Percentiles rank a stretch among this genome's conserved stretches.
These are phyloP conservation scores for Phytopythium cucurbitacearum DNA, from an alignment of 352 stramenopile species.

Conservation along the genomic window DNA sequence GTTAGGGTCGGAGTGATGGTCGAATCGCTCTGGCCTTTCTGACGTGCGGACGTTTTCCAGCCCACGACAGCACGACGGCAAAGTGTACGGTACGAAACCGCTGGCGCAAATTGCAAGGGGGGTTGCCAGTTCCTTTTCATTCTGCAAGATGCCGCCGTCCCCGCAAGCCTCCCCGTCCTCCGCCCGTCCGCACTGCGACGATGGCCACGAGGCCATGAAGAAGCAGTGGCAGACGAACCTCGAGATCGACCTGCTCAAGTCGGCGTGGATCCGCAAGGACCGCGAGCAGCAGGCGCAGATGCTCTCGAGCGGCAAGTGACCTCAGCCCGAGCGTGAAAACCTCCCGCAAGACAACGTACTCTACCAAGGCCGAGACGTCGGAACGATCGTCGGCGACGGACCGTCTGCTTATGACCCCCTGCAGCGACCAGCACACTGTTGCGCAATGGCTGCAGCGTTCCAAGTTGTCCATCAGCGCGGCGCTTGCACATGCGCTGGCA, in stretches of 20 bases:
- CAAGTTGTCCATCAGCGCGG: no score
- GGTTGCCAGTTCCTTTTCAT: background rate
- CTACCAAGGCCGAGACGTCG: no score
- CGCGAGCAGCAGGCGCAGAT: conserved; percentile 19
- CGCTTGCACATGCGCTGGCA: no score
- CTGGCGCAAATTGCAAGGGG: background rate
- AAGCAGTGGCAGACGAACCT: conserved; percentile 64
- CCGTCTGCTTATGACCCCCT: no score
- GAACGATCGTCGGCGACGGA: no score
- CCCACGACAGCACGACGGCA: background rate
- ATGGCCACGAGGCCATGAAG: conserved; percentile 14
- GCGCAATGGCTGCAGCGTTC: no score
- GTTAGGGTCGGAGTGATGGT: no score
- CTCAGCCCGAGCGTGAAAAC: no score
- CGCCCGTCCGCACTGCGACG: background rate
- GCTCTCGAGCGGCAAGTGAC: conserved; percentile 6
- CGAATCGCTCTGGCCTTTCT: background rate
- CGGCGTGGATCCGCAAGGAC: conserved; percentile 56
- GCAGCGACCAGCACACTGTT: no score
- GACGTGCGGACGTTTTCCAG: conserved; percentile 10
- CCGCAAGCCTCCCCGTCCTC: conserved; percentile 4
- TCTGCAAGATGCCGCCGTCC: conserved; percentile 5
- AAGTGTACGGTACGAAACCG: no score
- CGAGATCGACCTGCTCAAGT: conserved; percentile 61
- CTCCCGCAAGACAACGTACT: no score